These are phyloP conservation scores for Isatis tinctoria DNA, from an alignment of 345 rosid genomes.

Conservation along the genomic window DNA sequence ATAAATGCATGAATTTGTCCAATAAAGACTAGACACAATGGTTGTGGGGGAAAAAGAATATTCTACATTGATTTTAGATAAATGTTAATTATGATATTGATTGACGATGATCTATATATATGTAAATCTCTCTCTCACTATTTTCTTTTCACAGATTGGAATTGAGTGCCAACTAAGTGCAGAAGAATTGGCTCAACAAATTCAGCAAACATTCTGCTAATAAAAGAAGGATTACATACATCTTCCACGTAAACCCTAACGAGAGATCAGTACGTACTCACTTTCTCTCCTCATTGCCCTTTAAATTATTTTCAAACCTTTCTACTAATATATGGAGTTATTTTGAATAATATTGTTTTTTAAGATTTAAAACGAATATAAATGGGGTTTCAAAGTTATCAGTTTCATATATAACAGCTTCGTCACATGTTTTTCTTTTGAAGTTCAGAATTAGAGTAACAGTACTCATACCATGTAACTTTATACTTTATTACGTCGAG, in stretches of 20 bases:
- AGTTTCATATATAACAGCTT: conserved; percentile 5
- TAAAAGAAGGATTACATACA: conserved; percentile 15
- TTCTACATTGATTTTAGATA: not conserved
- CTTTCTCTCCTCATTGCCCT: conserved; percentile 21
- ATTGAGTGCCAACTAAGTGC: conserved; percentile 94
- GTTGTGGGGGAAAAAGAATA: not conserved
- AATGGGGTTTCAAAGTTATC: not conserved
- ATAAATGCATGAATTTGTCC: not conserved
- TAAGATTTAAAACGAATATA: not conserved
- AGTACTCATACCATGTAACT: conserved; percentile 9
- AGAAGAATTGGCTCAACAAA: conserved; percentile 84
- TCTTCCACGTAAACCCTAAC: conserved; percentile 22
- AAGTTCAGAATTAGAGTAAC: not conserved
- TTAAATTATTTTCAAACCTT: not conserved
- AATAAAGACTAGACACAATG: not conserved
- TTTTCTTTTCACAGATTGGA: conserved; percentile 63
- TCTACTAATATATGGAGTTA: conserved; percentile 8
- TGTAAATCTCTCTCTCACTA: not conserved
- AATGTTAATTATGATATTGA: not conserved
- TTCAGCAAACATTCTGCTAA: conserved; percentile 79
- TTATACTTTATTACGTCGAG: not conserved
- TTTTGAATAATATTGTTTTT: not conserved
- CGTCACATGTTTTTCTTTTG: not conserved
- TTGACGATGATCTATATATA: not conserved
- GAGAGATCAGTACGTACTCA: conserved; percentile 31